A percentile compares a stretch with the other conserved stretches of the same genome.
These are phyloP conservation scores for Calocybe indica DNA, from an alignment of 768 basidiomycete genomes.

Conservation along the genomic window DNA sequence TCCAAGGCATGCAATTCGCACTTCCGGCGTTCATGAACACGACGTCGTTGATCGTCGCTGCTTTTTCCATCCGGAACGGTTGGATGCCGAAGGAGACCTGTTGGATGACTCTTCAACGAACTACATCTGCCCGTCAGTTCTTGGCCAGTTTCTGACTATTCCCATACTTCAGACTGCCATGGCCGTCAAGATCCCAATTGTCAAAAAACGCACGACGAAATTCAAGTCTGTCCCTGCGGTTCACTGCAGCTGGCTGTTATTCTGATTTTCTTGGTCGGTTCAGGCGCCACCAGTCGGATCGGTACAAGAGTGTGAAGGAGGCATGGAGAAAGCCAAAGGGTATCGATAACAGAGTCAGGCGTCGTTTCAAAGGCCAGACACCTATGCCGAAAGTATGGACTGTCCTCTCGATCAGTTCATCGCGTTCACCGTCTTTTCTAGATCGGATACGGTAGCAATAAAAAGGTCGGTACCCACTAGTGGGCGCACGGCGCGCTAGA, in stretches of 20 bases:
- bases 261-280: too few relatives aligned
- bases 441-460: conserved; percentile 91
- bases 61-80: conserved; percentile 1
- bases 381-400: conserved; percentile 87
- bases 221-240: conserved; percentile 72
- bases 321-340: conserved; percentile 99
- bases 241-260: conserved; percentile 3
- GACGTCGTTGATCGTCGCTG: conserved; percentile 7
- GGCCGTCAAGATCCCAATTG: conserved; percentile 55
- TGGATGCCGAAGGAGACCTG: conserved; percentile 15
- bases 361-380: conserved; percentile 91
- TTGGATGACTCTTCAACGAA: conserved; percentile 26
- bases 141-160: conserved; percentile 8
- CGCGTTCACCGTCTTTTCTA: conserved; percentile 17
- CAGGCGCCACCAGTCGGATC: conserved; percentile 98
- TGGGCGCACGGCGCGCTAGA: conserved; percentile 27
- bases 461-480: conserved; percentile 43
- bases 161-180: conserved; percentile 30
- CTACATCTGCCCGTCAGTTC: conserved; percentile 21
- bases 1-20: conserved; percentile 10
- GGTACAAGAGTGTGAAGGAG: conserved; percentile 96
- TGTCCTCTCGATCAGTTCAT: not conserved
- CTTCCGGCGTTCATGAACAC: conserved; percentile 8
- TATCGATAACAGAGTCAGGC: conserved; percentile 98
- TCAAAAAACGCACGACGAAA: conserved; percentile 95